These are phyloP conservation scores for Dinochytrium kinnereticum DNA, from an alignment of 371 early-diverging fungal species.

Conservation along the genomic window DNA sequence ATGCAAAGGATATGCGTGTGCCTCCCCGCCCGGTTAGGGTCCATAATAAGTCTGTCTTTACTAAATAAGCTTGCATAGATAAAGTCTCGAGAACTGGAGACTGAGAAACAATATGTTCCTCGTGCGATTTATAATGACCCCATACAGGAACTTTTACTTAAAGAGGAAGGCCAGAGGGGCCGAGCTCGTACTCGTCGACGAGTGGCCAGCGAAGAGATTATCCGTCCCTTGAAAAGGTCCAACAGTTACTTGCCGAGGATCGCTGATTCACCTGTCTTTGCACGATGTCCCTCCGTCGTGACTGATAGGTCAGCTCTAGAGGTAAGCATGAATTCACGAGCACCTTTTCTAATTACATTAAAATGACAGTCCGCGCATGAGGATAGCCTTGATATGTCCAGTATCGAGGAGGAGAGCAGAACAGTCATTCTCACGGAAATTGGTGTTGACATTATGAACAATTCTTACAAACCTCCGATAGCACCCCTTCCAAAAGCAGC, in stretches of 20 bases:
- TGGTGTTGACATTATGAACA: slow-evolving; percentile 51
- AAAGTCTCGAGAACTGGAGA: slow-evolving; percentile 25
- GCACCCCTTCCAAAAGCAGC: slow-evolving; percentile 44
- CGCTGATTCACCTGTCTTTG: not conserved
- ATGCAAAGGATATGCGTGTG: not conserved
- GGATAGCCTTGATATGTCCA: not conserved
- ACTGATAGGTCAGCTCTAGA: too few relatives aligned
- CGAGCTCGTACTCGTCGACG: slow-evolving; percentile 4
- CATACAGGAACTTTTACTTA: slow-evolving; percentile 45
- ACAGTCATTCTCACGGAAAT: slow-evolving; percentile 52
- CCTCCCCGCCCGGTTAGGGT: not conserved
- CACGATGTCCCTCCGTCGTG: not conserved
- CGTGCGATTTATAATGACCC: slow-evolving; percentile 54
- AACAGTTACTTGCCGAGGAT: slow-evolving; percentile 14
- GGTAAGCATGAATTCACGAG: too few relatives aligned
- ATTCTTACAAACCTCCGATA: slow-evolving; percentile 20
- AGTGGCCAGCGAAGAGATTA: not conserved
- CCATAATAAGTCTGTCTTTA: not conserved
- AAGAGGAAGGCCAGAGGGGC: slow-evolving; percentile 36
- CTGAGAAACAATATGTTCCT: slow-evolving; percentile 43
- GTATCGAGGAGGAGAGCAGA: slow-evolving; percentile 33
- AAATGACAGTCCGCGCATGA: too few relatives aligned
- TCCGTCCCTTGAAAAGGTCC: slow-evolving; percentile 7
- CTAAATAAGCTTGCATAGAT: not conserved
- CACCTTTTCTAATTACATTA: too few relatives aligned